Percentiles rank a stretch among this genome's conserved stretches.
These are phyloP conservation scores for Neurospora africana DNA, from an alignment of 495 filamentous ascomycete species.

Conservation along the genomic window DNA sequence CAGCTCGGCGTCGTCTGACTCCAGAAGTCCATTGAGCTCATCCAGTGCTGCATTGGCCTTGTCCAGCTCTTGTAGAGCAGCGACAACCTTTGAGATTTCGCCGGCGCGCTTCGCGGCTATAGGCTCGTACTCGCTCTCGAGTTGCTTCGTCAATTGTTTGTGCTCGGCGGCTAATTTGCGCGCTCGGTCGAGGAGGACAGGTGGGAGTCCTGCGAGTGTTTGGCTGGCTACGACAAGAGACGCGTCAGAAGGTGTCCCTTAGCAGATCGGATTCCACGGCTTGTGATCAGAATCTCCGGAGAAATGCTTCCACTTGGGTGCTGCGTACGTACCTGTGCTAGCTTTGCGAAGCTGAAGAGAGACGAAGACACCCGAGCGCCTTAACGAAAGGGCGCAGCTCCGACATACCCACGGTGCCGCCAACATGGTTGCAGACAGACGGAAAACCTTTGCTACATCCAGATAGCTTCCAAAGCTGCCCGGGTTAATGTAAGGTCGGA, in stretches of 20 bases:
- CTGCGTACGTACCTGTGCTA: slow-evolving; percentile 30
- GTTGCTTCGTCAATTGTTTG: slow-evolving; percentile 54
- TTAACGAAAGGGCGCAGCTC: slow-evolving; percentile 34
- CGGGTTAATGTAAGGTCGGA: background rate
- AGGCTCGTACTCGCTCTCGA: slow-evolving; percentile 55
- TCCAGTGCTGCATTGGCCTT: slow-evolving; percentile 42
- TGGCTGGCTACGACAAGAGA: background rate
- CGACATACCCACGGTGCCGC: slow-evolving; percentile 46
- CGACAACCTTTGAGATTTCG: slow-evolving; percentile 58
- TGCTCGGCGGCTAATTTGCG: slow-evolving; percentile 29
- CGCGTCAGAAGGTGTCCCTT: background rate
- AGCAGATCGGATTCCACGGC: background rate
- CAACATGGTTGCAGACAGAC: slow-evolving; percentile 32
- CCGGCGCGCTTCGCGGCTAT: slow-evolving; percentile 66
- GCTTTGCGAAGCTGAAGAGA: slow-evolving; percentile 29
- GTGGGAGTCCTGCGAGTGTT: slow-evolving; percentile 14
- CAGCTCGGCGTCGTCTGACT: slow-evolving; percentile 41
- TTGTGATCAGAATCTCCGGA: background rate
- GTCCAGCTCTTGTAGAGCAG: slow-evolving; percentile 62
- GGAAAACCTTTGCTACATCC: background rate
- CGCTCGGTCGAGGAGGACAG: slow-evolving; percentile 32
- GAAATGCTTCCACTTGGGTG: background rate
- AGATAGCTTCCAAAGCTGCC: background rate
- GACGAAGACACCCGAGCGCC: slow-evolving; percentile 21
- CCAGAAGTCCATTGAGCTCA: slow-evolving; percentile 42